phyloP scores from a whole-genome alignment of 1,284 basidiomycete genomes.

The Irpex sp. region DNA sequence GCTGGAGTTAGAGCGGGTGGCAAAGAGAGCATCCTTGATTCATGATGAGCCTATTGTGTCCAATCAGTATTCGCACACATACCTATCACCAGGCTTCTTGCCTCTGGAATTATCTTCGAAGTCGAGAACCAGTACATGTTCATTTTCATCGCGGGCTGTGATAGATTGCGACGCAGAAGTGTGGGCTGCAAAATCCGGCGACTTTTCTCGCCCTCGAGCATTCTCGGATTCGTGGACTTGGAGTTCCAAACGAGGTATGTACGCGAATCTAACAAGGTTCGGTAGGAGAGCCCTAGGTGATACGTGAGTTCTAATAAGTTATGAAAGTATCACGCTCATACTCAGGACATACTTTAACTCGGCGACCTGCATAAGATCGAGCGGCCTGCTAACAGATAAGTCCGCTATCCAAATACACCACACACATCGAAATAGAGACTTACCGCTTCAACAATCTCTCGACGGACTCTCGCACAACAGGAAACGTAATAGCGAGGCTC shows the following conservation, averaged over 20 bases:
- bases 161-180: background rate
- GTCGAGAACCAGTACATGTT: slow-evolving; percentile 73
- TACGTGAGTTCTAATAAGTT: background rate
- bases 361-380: slow-evolving; percentile 77
- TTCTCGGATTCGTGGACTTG: slow-evolving; percentile 43
- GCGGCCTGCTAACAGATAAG: slow-evolving; percentile 47
- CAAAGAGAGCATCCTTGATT: slow-evolving; percentile 38
- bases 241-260: slow-evolving; percentile 67
- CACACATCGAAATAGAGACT: background rate
- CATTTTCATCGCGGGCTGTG: slow-evolving; percentile 36
- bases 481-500: slow-evolving; percentile 79
- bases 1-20: slow-evolving; percentile 52
- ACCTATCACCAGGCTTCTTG: slow-evolving; percentile 31
- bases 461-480: slow-evolving; percentile 72
- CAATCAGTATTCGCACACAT: slow-evolving; percentile 1
- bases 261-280: slow-evolving; percentile 79
- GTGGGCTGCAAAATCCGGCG: slow-evolving; percentile 3
- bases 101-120: slow-evolving; percentile 59
- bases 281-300: slow-evolving; percentile 70
- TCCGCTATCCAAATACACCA: background rate
- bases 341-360: slow-evolving; percentile 70
- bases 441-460: slow-evolving; percentile 76
- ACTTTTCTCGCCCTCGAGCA: background rate
- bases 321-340: background rate
- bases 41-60: background rate